Base-by-base conservation (phyloP, 208 protist genomes). In the Acanthamoeba lenticulata region DNA sequence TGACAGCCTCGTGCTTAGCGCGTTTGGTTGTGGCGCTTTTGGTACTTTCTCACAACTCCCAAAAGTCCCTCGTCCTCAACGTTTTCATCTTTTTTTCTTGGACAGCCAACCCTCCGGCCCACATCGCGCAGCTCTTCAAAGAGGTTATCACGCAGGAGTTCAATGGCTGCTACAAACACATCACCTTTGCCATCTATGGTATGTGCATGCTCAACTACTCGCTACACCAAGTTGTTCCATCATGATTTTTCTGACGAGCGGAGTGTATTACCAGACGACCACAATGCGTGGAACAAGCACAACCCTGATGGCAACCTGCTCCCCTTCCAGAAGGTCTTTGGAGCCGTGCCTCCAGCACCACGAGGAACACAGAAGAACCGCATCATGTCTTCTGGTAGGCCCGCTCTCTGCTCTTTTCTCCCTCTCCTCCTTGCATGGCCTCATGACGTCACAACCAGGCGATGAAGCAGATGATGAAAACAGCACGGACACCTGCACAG, bases 1-100 rank as follows among this genome's bases (percentile, higher is more conserved):
- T 32, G 90, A 93, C 52, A 44, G 32, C 40, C 62, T 93, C 32
- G 90, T 93, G 19, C 90, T 93, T 34, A 88, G 67, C 62, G 90
- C 90, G 17, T 93, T 85, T 47, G 74, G 86, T n/a, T 92, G 62
- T n/a, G 86, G 40, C 32, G 62, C 42, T 45, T 93, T 38, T 81
- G 62, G 90, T 83, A 9, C n/a, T n/a, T n/a, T n/a, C n/a, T n/a
- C n/a, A n/a, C n/a, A n/a, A n/a, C n/a, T n/a, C n/a, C n/a, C n/a
- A n/a, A n/a, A n/a, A n/a, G n/a, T n/a, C n/a, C n/a, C n/a, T n/a
- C n/a, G n/a, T n/a, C n/a, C n/a, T n/a, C n/a, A n/a, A n/a, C n/a
- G n/a, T n/a, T n/a, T n/a, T n/a, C n/a, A n/a, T n/a, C 47, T 52
- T 34, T 36, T 57, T 52, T 91, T 6, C 7, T 15, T 24, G 9